Evolutionary conservation across 208 protist genomes (phyloP).

Genomic region (Crithidia fasciculata): DNA sequence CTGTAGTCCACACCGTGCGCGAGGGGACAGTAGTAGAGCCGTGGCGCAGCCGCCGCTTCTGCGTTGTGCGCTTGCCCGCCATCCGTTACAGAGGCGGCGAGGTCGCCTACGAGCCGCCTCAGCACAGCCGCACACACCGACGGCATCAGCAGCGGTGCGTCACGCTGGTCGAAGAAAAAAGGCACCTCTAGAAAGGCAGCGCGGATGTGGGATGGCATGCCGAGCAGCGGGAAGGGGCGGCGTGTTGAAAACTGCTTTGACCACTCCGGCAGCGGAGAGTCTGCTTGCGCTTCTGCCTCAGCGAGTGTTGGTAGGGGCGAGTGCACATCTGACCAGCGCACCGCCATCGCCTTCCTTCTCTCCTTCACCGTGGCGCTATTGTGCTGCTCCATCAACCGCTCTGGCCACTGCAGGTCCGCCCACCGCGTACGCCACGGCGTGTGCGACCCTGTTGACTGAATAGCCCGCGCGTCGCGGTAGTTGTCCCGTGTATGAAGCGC

Average conservation of each 20-base stretch:
- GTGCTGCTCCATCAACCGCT: not conserved
- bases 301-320: too few species aligned
- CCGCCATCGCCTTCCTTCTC: not conserved
- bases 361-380: not conserved
- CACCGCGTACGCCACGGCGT: conserved; percentile 12
- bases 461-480: conserved; percentile 3
- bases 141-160: conserved; percentile 17
- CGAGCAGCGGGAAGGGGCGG: conserved; percentile 8
- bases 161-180: not conserved
- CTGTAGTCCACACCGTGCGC: conserved; percentile 66
- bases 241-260: not conserved
- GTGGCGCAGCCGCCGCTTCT: not conserved
- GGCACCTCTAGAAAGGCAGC: conserved; percentile 31
- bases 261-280: not conserved
- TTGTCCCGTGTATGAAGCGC: conserved; percentile 12
- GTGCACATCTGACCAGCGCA: not conserved
- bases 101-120: conserved; percentile 13
- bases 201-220: conserved; percentile 9
- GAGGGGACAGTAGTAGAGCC: conserved; percentile 58
- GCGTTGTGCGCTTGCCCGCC: not conserved
- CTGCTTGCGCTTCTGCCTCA: too few species aligned
- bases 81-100: not conserved
- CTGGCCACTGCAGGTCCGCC: conserved; percentile 5
- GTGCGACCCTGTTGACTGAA: not conserved
- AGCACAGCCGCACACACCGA: conserved; percentile 18